phyloP scores from a whole-genome alignment of 768 basidiomycete genomes.

The Hericium coralloides region DNA sequence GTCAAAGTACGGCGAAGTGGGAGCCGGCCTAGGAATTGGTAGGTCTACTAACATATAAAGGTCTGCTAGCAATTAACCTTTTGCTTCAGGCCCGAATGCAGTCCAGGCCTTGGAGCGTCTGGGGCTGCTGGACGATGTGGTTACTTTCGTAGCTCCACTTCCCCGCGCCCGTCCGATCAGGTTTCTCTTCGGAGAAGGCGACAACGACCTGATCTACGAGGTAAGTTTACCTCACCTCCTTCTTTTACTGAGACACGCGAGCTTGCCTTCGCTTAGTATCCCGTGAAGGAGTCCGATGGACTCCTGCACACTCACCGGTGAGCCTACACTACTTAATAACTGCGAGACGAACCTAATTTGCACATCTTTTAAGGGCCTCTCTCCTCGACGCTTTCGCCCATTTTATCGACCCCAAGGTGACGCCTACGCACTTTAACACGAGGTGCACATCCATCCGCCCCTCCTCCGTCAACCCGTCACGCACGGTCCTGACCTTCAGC shows the following conservation, averaged over 20 bases:
- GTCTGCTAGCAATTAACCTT: not conserved
- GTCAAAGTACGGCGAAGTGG: not conserved
- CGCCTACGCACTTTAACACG: conserved; percentile 38
- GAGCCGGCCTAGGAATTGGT: not conserved
- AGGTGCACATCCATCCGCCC: conserved; percentile 25
- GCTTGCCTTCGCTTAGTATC: not conserved
- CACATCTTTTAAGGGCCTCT: not conserved
- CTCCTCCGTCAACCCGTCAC: conserved; percentile 18
- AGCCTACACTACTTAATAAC: not conserved
- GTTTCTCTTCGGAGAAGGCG: not conserved
- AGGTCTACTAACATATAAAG: not conserved
- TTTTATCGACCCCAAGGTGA: conserved; percentile 28
- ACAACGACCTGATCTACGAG: not conserved
- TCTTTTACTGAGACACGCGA: not conserved
- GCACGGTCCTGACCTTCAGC: conserved; percentile 31
- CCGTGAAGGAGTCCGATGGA: not conserved
- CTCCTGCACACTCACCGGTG: not conserved
- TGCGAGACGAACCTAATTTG: not conserved
- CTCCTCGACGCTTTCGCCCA: conserved; percentile 41
- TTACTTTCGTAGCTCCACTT: not conserved
- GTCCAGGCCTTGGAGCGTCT: conserved; percentile 34
- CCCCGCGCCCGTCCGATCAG: not conserved
- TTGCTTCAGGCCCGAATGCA: conserved; percentile 37
- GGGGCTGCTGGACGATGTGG: conserved; percentile 16
- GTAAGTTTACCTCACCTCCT: not conserved